These are phyloP conservation scores for Claviceps sp. DNA, from an alignment of 2,329 filamentous ascomycete genomes.

Conservation along the genomic window DNA sequence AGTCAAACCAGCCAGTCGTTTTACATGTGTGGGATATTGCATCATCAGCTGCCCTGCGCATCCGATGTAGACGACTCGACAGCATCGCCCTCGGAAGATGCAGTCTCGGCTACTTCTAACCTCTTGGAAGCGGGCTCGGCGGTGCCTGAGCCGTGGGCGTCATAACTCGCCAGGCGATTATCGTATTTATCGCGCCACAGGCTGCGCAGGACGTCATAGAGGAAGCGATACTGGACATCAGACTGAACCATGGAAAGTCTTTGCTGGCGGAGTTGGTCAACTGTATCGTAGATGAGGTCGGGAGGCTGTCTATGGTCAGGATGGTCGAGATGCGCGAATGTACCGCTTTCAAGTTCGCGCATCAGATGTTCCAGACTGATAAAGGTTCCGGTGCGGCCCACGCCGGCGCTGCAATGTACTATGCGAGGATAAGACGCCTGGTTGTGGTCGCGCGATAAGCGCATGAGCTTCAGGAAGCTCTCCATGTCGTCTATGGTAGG, in stretches of 20 bases:
- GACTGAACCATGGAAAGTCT: constrained; percentile 93
- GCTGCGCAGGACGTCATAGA: constrained; percentile 75
- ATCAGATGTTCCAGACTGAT: constrained; percentile 90
- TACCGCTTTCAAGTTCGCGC: constrained; percentile 64
- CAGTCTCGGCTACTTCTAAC: constrained; percentile 33
- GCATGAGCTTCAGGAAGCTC: constrained; percentile 57
- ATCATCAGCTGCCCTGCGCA: background rate
- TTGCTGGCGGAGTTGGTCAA: constrained; percentile 72
- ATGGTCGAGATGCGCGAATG: constrained; percentile 29
- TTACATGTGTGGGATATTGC: too few species aligned
- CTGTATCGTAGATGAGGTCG: constrained; percentile 66
- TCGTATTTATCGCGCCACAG: constrained; percentile 56
- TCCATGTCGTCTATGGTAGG: constrained; percentile 54
- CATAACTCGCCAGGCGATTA: constrained; percentile 16
- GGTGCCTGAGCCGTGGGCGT: constrained; percentile 19
- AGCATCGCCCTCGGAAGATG: constrained; percentile 16
- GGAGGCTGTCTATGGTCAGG: constrained; percentile 30
- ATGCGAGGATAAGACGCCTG: constrained; percentile 54
- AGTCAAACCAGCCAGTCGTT: too few species aligned
- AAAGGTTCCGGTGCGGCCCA: constrained; percentile 89
- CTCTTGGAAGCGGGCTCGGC: constrained; percentile 39
- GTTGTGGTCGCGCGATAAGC: constrained; percentile 46
- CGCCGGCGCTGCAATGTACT: constrained; percentile 79
- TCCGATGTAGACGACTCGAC: background rate
- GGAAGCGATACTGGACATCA: constrained; percentile 69